These are phyloP conservation scores for Penicillium concentricum DNA, from an alignment of 2,329 filamentous ascomycete species.

Conservation along the genomic window DNA sequence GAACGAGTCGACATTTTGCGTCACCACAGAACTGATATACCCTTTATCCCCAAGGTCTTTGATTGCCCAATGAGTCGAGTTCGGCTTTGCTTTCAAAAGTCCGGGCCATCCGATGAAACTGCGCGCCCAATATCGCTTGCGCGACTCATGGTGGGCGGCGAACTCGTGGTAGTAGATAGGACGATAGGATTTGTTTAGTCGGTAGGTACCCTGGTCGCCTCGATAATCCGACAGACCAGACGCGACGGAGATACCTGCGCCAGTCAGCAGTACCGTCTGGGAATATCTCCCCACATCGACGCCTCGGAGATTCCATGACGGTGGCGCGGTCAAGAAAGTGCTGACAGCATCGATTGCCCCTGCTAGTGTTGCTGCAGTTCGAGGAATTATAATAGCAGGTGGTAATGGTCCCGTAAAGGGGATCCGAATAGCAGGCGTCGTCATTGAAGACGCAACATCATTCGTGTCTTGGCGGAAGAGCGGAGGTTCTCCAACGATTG, in stretches of 20 bases:
- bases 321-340: constrained; percentile 68
- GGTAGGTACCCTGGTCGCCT: constrained; percentile 85
- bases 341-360: constrained; percentile 76
- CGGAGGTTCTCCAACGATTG: constrained; percentile 9
- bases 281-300: constrained; percentile 45
- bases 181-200: constrained; percentile 82
- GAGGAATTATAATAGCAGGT: constrained; percentile 70
- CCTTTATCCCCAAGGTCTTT: constrained; percentile 69
- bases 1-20: constrained; percentile 97
- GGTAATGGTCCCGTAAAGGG: constrained; percentile 85
- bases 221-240: constrained; percentile 93
- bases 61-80: constrained; percentile 75
- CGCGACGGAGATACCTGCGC: constrained; percentile 89
- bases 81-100: constrained; percentile 74
- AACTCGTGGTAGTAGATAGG: constrained; percentile 96
- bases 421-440: constrained; percentile 76
- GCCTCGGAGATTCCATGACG: constrained; percentile 50
- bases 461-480: constrained; percentile 14
- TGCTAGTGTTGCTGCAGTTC: constrained; percentile 64
- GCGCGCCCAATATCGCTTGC: constrained; percentile 93
- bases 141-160: constrained; percentile 71
- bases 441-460: constrained; percentile 52
- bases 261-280: constrained; percentile 68
- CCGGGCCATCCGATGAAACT: constrained; percentile 92
- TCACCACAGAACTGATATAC: constrained; percentile 73